Conservation (phyloP, 371 early-diverging fungal genomes). For the Blyttiomyces sp. region DNA sequence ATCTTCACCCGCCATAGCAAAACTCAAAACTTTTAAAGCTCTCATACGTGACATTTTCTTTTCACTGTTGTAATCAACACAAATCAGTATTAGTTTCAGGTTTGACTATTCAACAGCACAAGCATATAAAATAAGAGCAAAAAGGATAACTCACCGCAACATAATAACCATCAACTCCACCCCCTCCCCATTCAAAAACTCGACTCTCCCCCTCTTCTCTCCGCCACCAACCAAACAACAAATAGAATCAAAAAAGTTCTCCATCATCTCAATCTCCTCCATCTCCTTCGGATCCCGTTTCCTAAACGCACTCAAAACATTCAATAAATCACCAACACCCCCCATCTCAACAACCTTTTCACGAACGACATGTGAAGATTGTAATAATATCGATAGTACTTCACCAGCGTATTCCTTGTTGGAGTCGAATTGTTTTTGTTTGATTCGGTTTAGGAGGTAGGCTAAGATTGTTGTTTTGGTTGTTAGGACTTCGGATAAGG, state of each 20-base stretch:
- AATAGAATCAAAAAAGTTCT: conserved; percentile 81
- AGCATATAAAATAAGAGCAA: neutral
- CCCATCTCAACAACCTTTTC: conserved; percentile 56
- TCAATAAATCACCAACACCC: conserved; percentile 71
- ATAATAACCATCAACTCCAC: conserved; percentile 88
- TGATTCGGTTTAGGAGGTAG: conserved; percentile 72
- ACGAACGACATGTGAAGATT: conserved; percentile 54
- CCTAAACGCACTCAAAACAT: conserved; percentile 51
- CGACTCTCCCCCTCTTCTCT: conserved; percentile 54
- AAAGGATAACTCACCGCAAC: conserved; percentile 56
- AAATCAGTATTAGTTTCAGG: neutral
- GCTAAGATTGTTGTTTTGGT: conserved; percentile 60
- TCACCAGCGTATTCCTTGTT: conserved; percentile 86
- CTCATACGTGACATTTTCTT: conserved; percentile 73
- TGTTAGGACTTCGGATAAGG: conserved; percentile 63
- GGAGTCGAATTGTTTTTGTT: conserved; percentile 33
- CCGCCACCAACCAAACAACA: conserved; percentile 59
- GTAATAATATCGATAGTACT: conserved; percentile 78
- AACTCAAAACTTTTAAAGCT: conserved; percentile 84
- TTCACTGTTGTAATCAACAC: conserved; percentile 56
- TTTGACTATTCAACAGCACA: neutral
- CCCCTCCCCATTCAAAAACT: conserved; percentile 81
- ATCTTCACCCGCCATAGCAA: conserved; percentile 56
- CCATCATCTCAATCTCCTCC: conserved; percentile 86
- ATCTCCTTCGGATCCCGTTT: conserved; percentile 76